Evolutionary conservation across 768 basidiomycete species (phyloP).

Genomic region (Wakefieldia striispora): DNA sequence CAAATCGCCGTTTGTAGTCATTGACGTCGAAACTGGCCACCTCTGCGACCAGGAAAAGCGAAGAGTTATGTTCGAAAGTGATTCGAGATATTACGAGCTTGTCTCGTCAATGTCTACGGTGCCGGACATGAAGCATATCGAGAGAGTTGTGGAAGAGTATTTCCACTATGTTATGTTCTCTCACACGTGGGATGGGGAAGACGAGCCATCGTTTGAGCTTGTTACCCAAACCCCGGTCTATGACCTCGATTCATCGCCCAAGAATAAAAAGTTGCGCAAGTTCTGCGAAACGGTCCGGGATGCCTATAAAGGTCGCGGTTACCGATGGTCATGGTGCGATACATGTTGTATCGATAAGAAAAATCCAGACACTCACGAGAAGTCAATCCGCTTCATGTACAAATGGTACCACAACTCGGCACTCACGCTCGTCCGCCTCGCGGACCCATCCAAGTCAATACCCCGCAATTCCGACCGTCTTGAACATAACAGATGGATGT

Average conservation of each 20-base stretch:
- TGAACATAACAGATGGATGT: constrained; percentile 14
- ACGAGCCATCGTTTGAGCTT: constrained; percentile 8
- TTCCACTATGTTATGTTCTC: constrained; percentile 20
- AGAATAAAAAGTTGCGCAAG: constrained; percentile 8
- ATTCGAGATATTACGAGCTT: not conserved
- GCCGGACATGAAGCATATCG: not conserved
- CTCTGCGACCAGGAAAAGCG: not conserved
- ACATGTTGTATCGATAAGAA: constrained; percentile 12
- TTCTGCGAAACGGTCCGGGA: constrained; percentile 7
- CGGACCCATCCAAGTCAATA: not conserved
- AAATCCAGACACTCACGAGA: not conserved
- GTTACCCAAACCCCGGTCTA: not conserved
- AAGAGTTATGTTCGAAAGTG: constrained; percentile 1
- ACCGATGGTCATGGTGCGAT: constrained; percentile 12
- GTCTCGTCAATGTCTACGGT: constrained; percentile 4
- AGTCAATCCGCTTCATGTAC: constrained; percentile 14
- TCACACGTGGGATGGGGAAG: constrained; percentile 11
- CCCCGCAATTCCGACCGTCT: not conserved
- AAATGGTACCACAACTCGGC: constrained; percentile 13
- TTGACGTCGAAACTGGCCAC: constrained; percentile 4
- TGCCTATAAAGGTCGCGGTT: not conserved
- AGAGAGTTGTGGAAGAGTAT: not conserved
- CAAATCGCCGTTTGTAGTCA: not conserved
- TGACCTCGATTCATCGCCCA: not conserved
- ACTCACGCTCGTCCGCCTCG: constrained; percentile 13